Base-by-base conservation (phyloP, 2,329 filamentous ascomycete species). In the Aspergillus fumigatus region DNA sequence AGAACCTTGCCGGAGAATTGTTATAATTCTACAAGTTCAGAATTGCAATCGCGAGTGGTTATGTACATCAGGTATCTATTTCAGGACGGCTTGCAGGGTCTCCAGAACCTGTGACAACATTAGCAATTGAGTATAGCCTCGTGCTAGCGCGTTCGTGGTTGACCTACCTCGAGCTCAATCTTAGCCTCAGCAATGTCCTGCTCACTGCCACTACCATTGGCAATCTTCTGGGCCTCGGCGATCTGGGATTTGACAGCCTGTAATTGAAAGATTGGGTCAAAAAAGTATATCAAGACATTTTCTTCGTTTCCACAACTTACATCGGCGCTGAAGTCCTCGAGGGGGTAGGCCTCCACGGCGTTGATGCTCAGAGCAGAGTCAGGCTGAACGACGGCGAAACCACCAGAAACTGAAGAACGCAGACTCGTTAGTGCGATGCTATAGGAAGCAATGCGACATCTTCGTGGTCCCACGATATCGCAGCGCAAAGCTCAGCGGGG, bases 181-280 rank as follows among this genome's bases (percentile, higher is more conserved):
- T 97, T 97, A 67, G 94, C 94, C 86, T 99, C 94, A 64, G 93
- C 93, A 79, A 97, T 90, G 73, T 97, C 94, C 80, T 92, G 88
- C 85, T 97, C 94, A 78, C 91, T 97, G 72, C 93, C 94, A 73
- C 82, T 86, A 73, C 94, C 94, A 76, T 80, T 86, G 70, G 88
- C 92, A 73, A 97, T 88, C 87, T 97, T 97, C 81, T 96, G 90
- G 65, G 92, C 92, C 82, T 99, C 94, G 60, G 90, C 80, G 70
- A 97, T 91, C 82, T 97, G 93, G 73, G 88, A 85, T 73, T 85
- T 86, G 76, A 99, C 90, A 65, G 90, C 87, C 82, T 84, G 56
- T 58, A 56, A 56, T 49, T 35, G 26, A 50, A 40, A 47, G 54
- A 56, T 32, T 14, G 35, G 41, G 27, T 50, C 27, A 32, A 52